Evolutionary conservation across 106 monocot species (phyloP), one percentile per base, ranked within the genome.

Genomic region (Dioscorea alata): DNA sequence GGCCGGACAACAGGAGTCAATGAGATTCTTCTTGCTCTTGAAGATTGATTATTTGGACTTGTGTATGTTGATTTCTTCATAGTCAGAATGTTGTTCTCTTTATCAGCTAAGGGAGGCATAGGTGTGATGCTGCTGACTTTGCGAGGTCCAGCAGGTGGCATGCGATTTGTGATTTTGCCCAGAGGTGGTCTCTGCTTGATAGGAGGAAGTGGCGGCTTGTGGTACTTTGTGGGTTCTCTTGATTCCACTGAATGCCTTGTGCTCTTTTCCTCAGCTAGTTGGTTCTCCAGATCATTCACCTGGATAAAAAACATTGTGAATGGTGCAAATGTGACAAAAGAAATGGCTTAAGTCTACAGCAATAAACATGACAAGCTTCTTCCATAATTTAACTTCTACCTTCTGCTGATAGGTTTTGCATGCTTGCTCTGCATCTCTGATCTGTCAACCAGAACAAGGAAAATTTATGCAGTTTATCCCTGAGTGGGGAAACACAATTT

Each of bases 251-350:
- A 73, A 57, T 6, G 50, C 71, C 57, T 81, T 50, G 69, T 51
- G 64, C 75, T 82, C 70, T 75, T 94, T 71, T 73, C 74, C 52
- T 84, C 78, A 19, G 74, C 74, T 24, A 91, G 65, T 77, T 88
- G 91, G 74, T 64, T 82, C 52, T 91, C 95, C 15, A 96, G 78
- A 4, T 96, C 88, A 61, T 65, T 96, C 18, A 91, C 71, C 94
- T 88, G 82, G 25, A 42, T n/a, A 35, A 51, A 35, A 2, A 66
- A 28, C 9, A 48, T 22, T 31, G 50, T 31, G 51, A 54, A 71
- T 33, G 6, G 42, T 42, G 9, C 6, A 42, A 42, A 42, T 42
- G 42, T 42, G 42, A 5, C 4, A 6, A 42, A 42, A 6, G 42
- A 2, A 10, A 42, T 42, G 42, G 42, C 42, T 42, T 10, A 6